Evolutionary conservation across 768 basidiomycete species (phyloP), one percentile per base, ranked within the genome.

Genomic region (Boletus rubroflammeus): DNA sequence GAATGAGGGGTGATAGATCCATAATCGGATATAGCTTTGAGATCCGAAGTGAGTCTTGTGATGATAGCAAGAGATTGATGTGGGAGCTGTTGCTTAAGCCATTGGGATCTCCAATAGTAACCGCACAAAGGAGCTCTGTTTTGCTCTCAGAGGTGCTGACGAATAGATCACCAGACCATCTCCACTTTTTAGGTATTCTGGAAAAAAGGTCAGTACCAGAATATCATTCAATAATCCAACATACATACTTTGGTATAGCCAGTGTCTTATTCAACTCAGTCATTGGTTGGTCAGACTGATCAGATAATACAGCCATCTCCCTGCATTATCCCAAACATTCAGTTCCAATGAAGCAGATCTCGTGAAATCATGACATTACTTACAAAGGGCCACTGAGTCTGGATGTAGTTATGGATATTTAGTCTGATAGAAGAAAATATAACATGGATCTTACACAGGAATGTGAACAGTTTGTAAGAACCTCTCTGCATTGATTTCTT

Each of bases 181-280:
- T 82, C 81, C 81, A 89, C 50, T 79, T 79, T 63, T 81, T 82
- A 21, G 73, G 73, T 38, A 82, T 80, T 57, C 85, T 86, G 51
- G 2, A 39, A 47, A 38, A 36, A 23, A 38, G 6, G 36, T 66
- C 2, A 65, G 55, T 28, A 35, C 17, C 28, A 25, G 14, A 21
- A 39, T 39, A 38, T 40, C 2, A 42, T 38, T 17, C 28, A 45
- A 26, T 31, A 41, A 31, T 21, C 23, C 47, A 57, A 45, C 56
- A 66, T 68, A 45, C 56, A 66, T 68, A 60, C 68, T 72, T 70
- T 40, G 59, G n/a, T 51, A 68, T 57, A 14, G 55, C 32, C 1
- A 26, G 39, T 47, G 53, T 14, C 51, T 71, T 70, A 2, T 38
- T 34, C 23, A 55, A 19, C 25, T 53, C 56, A 46, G 15, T 46